Evolutionary conservation across 2,329 filamentous ascomycete genomes (phyloP).

Genomic region (Shiraia bambusicola): DNA sequence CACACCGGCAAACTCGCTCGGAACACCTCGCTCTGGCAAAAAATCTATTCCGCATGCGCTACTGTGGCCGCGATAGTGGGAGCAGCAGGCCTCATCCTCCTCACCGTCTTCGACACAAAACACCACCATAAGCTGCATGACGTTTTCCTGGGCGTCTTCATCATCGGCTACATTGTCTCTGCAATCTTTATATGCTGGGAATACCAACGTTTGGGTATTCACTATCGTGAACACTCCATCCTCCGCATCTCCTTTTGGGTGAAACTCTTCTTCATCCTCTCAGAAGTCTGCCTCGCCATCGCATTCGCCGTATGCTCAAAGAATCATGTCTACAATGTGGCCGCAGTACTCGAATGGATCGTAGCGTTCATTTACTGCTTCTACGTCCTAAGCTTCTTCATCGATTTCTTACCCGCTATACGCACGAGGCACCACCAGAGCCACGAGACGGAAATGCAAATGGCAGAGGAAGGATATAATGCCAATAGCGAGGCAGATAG

Average conservation of each 20-base stretch:
- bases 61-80: slow-evolving; percentile 73
- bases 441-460: slow-evolving; percentile 40
- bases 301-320: slow-evolving; percentile 66
- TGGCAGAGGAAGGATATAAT: slow-evolving; percentile 25
- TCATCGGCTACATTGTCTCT: slow-evolving; percentile 79
- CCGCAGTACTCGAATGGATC: slow-evolving; percentile 77
- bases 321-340: slow-evolving; percentile 59
- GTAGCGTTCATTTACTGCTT: slow-evolving; percentile 84
- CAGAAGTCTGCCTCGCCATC: slow-evolving; percentile 73
- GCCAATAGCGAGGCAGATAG: slow-evolving; percentile 30
- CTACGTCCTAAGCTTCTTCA: slow-evolving; percentile 81
- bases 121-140: slow-evolving; percentile 68
- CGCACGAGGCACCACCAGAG: slow-evolving; percentile 56
- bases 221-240: slow-evolving; percentile 73
- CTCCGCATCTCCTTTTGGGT: slow-evolving; percentile 81
- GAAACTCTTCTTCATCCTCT: slow-evolving; percentile 80
- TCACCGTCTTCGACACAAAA: slow-evolving; percentile 84
- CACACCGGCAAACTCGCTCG: slow-evolving; percentile 76
- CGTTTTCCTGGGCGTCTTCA: slow-evolving; percentile 78
- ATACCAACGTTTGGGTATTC: slow-evolving; percentile 80
- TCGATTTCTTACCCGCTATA: slow-evolving; percentile 82
- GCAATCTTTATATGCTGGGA: slow-evolving; percentile 89
- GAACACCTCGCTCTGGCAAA: slow-evolving; percentile 67
- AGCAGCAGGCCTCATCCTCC: slow-evolving; percentile 75
- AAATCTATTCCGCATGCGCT: slow-evolving; percentile 60